Evolutionary conservation across 148 eudicot species (phyloP).

Genomic region (Chenopodium suecicum): DNA sequence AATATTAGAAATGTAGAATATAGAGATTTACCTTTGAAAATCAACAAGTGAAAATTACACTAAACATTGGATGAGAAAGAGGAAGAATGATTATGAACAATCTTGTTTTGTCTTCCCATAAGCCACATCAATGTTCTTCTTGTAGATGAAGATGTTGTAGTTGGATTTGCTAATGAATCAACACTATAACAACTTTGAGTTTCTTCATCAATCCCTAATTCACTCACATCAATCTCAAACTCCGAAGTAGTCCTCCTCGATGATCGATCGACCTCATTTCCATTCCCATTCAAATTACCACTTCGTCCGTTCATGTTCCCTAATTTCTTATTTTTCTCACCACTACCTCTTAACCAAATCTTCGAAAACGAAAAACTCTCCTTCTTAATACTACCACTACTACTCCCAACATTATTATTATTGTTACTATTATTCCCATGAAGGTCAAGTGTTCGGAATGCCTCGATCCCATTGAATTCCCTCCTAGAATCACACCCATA

Average conservation of each 20-base stretch:
- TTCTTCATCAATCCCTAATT: constrained; percentile 53
- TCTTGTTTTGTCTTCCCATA: constrained; percentile 73
- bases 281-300: constrained; percentile 10
- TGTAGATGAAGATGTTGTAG: constrained; percentile 48
- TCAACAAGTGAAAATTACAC: neutral
- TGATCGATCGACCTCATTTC: constrained; percentile 11
- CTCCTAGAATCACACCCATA: constrained; percentile 74
- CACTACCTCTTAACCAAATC: constrained; percentile 61
- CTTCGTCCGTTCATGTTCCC: neutral
- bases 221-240: constrained; percentile 45
- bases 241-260: constrained; percentile 56
- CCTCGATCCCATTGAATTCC: constrained; percentile 52
- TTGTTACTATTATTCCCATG: constrained; percentile 11
- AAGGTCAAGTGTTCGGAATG: constrained; percentile 27
- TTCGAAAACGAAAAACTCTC: constrained; percentile 77
- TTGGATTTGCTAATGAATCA: constrained; percentile 55
- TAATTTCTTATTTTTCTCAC: constrained; percentile 35
- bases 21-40: neutral
- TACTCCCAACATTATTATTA: constrained; percentile 9
- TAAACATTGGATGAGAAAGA: constrained; percentile 51
- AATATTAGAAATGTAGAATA: neutral
- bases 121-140: constrained; percentile 82
- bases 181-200: constrained; percentile 54
- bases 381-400: constrained; percentile 24
- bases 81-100: constrained; percentile 49